phyloP scores from a whole-genome alignment of 1,284 basidiomycete genomes.

The Marasmius tenuissimus region DNA sequence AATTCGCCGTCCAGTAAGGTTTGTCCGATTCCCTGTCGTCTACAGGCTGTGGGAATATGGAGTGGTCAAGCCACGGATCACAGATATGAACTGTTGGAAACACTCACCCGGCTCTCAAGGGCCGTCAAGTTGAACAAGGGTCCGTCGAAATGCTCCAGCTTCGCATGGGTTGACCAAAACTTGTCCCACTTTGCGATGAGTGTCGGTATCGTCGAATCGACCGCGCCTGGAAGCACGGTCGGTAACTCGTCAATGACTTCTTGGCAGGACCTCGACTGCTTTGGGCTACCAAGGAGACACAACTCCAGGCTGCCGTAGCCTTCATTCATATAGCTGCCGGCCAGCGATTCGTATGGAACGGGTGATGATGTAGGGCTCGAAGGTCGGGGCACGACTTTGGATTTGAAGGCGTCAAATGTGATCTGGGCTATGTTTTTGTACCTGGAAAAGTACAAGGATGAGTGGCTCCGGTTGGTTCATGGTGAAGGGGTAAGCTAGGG shows the following conservation, averaged over 20 bases:
- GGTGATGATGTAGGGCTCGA: slow-evolving; percentile 19
- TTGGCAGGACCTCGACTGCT: slow-evolving; percentile 11
- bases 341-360: slow-evolving; percentile 12
- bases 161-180: slow-evolving; percentile 17
- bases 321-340: slow-evolving; percentile 19
- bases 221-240: slow-evolving; percentile 16
- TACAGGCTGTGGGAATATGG: slow-evolving; percentile 11
- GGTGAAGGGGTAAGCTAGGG: neutral
- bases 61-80: neutral
- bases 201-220: slow-evolving; percentile 17
- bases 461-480: neutral
- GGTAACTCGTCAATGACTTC: slow-evolving; percentile 15
- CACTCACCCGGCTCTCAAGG: slow-evolving; percentile 19
- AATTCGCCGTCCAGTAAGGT: slow-evolving; percentile 13
- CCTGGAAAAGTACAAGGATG: slow-evolving; percentile 4
- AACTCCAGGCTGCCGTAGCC: slow-evolving; percentile 24
- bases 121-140: slow-evolving; percentile 20
- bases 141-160: slow-evolving; percentile 20
- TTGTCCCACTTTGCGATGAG: slow-evolving; percentile 21
- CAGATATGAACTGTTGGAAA: neutral
- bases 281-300: slow-evolving; percentile 16
- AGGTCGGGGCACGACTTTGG: slow-evolving; percentile 18
- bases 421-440: slow-evolving; percentile 1
- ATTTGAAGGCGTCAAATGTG: neutral
- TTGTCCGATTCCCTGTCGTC: slow-evolving; percentile 3